Percentiles rank a stretch among this genome's conserved stretches.
Evolutionary conservation across 192 early-diverging fungal species (phyloP).

Genomic region (Podila minutissima): DNA sequence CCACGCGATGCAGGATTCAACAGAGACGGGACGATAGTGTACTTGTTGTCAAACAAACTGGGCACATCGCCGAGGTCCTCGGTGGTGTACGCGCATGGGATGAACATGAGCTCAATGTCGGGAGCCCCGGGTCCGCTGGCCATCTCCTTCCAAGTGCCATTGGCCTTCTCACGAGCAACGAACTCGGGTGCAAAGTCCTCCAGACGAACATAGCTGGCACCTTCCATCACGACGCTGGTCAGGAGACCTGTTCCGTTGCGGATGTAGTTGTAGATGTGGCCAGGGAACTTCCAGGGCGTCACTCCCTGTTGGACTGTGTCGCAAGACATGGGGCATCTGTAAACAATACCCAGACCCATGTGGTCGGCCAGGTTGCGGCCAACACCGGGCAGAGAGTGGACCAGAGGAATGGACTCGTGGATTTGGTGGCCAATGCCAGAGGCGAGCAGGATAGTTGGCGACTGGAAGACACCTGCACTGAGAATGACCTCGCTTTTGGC

Average conservation of each 20-base stretch:
- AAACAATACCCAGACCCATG: constrained; percentile 20
- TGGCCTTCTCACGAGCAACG: constrained; percentile 22
- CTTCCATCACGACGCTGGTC: constrained; percentile 7
- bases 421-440: constrained; percentile 10
- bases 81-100: not conserved
- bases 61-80: not conserved
- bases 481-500: not conserved
- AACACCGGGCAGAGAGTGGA: constrained; percentile 39
- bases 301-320: not conserved
- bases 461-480: not conserved
- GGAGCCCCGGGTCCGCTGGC: constrained; percentile 28
- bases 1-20: constrained; percentile 19
- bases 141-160: constrained; percentile 17
- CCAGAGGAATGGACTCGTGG: constrained; percentile 14
- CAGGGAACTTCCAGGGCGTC: not conserved
- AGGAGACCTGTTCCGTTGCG: constrained; percentile 13
- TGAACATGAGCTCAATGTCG: constrained; percentile 19
- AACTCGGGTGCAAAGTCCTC: constrained; percentile 28
- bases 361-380: constrained; percentile 51
- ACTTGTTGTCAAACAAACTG: not conserved
- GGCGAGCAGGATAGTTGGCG: constrained; percentile 8
- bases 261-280: constrained; percentile 1
- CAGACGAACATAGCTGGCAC: constrained; percentile 13
- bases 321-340: not conserved
- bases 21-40: constrained; percentile 4